Evolutionary conservation across 2,329 filamentous ascomycete species (phyloP), one percentile per base, ranked within the genome.

Genomic region (Talaromyces sp.): DNA sequence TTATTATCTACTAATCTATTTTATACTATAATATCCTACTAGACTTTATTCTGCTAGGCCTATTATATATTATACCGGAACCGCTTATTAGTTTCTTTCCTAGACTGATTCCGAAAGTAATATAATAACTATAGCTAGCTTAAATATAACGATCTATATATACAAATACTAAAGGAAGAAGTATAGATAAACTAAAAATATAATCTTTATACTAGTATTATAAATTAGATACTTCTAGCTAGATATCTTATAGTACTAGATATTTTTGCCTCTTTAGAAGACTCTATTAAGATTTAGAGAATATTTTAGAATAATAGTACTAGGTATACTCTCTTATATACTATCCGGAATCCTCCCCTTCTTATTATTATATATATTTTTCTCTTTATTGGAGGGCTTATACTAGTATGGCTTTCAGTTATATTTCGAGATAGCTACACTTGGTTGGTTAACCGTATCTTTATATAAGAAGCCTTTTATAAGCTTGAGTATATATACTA

Each of bases 341-440:
- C 61, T 8, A 62, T 68, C 17, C 64, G 65, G 16, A 73, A 76
- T 50, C 63, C 75, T n/a, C 75, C 70, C 1, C 64, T 80, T 8
- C 65, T 81, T 17, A 77, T 73, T 22, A 63, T 81, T 13, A 75
- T 76, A 1, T 75, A 73, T 14, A 65, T 74, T 8, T 74, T 75
- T 27, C 78, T 80, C 52, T 70, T 67, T 9, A 51, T 77, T 3
- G 77, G 77, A 3, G 61, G 65, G 2, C 39, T 70, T 1, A 75
- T 78, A 4, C 76, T 78, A 60, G 44, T 72, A 3, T 72, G 67
- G 60, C 67, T 83, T 14, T 79, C 73, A 54, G 66, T 72, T 45
- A 66, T 69, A 20, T 78, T 78, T 68, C 65, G 75, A 39, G 61
- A 65, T 14, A 83, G 83, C 57, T 82, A 82, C 50, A 72, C 82